Base-by-base conservation (phyloP, 2,329 filamentous ascomycete species). In the Arthrobotrys megalospora region DNA sequence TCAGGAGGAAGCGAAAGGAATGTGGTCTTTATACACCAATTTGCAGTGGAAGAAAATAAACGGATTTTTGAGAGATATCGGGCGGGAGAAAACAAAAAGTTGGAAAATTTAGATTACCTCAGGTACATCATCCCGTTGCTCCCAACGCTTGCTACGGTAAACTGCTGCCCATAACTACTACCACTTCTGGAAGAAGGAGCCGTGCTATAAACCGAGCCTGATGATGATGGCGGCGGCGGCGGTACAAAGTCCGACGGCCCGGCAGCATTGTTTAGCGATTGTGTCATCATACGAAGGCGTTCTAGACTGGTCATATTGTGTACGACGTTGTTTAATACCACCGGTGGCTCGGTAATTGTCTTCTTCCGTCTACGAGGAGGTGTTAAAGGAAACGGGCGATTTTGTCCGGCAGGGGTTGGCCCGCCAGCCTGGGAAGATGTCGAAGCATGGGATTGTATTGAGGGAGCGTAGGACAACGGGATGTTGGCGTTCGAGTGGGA, bases 41-140 rank as follows among this genome's bases (percentile, higher is more conserved):
- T 43, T 43, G 24, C 16, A n/a, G 12, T 36, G 55, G 55, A 5
- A 5, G 36, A 12, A 58, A 58, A 58, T 38, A 58, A 38, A 55
- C 36, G 52, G 52, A 24, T 36, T 19, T 58, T 58, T 38, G 36
- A 38, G 38, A 38, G 19, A 58, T 45, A 68, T 55, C 24, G 12
- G 6, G 34, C 48, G 45, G 55, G 24, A 60, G 53, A 67, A 63
- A 28, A 50, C 55, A 67, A 69, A 45, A 24, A 24, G 69, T 65
- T 60, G 69, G 63, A 55, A 55, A 34, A 21, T 32, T 58, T 64
- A 70, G 36, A 65, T 75, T 79, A 79, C 76, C 76, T 79, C 10
- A 79, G 70, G 70, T 79, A 79, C 70, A 79, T 73, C 76, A 79
- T 79, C 53, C 76, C 76, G 50, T 79, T 79, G 32, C 70, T 79